These are phyloP conservation scores for Pisolithus microcarpus DNA, from an alignment of 768 basidiomycete species.

Conservation along the genomic window DNA sequence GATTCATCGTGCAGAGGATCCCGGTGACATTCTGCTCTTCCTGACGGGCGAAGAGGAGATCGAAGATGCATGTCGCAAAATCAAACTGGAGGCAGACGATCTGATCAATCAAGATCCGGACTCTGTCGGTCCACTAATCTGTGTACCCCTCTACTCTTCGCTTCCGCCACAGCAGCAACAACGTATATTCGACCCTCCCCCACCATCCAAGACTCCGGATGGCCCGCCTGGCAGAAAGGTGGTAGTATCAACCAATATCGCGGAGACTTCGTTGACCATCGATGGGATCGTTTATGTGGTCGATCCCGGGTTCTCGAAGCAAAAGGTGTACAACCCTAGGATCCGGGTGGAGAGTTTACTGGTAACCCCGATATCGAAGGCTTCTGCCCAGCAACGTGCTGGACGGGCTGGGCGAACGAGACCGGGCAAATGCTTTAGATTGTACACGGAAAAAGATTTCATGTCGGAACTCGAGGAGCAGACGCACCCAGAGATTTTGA, in stretches of 20 bases:
- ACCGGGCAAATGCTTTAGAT: slow-evolving; percentile 93
- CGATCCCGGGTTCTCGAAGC: slow-evolving; percentile 95
- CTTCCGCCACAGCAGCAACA: slow-evolving; percentile 94
- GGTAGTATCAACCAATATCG: slow-evolving; percentile 94
- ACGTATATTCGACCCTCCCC: slow-evolving; percentile 90
- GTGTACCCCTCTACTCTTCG: slow-evolving; percentile 92
- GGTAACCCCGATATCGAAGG: slow-evolving; percentile 94
- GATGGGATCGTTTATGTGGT: slow-evolving; percentile 99
- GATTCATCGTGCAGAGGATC: slow-evolving; percentile 94
- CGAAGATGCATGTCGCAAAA: slow-evolving; percentile 91
- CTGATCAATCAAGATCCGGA: slow-evolving; percentile 62
- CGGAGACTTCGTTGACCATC: slow-evolving; percentile 95
- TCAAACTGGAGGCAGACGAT: slow-evolving; percentile 86
- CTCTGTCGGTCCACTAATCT: slow-evolving; percentile 77
- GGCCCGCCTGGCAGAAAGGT: slow-evolving; percentile 90
- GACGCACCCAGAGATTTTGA: slow-evolving; percentile 92
- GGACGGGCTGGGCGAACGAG: slow-evolving; percentile 94
- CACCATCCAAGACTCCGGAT: slow-evolving; percentile 47
- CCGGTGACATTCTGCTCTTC: slow-evolving; percentile 90
- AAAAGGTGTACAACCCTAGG: slow-evolving; percentile 96
- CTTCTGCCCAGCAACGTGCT: slow-evolving; percentile 91
- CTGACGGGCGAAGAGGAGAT: slow-evolving; percentile 98
- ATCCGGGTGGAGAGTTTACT: slow-evolving; percentile 92
- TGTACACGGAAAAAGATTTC: slow-evolving; percentile 97
- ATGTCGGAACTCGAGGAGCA: slow-evolving; percentile 95